Conservation (phyloP, 805 yeast genomes). For the Suhomyces tanzawaensis region DNA sequence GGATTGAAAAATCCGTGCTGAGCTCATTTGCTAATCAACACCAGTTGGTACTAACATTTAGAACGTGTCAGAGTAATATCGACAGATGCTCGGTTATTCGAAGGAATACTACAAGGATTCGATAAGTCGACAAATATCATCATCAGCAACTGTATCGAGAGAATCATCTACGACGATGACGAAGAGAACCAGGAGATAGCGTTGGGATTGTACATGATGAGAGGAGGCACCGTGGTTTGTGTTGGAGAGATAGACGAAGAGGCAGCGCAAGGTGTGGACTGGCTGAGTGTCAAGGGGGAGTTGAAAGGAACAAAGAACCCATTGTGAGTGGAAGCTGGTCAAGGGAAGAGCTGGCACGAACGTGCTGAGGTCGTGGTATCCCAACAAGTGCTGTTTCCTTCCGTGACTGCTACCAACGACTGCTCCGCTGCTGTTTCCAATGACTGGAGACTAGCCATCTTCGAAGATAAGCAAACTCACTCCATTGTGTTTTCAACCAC, state of each 20-base stretch:
- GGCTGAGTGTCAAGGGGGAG: slow-evolving; percentile 34
- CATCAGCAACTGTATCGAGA: slow-evolving; percentile 49
- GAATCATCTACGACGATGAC: slow-evolving; percentile 44
- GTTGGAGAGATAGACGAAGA: slow-evolving; percentile 52
- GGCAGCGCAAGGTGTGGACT: slow-evolving; percentile 39
- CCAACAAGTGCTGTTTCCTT: no score
- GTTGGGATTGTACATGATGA: slow-evolving; percentile 50
- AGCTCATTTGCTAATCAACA: neutral
- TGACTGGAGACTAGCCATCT: no score
- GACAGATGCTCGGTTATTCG: slow-evolving; percentile 53
- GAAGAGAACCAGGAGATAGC: slow-evolving; percentile 40
- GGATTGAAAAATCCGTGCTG: no score
- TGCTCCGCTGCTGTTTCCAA: no score
- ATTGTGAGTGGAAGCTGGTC: neutral
- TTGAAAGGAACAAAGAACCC: slow-evolving; percentile 43
- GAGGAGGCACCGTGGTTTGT: slow-evolving; percentile 60
- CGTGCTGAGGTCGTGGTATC: no score
- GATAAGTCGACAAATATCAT: slow-evolving; percentile 65
- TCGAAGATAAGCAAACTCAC: no score
- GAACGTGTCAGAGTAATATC: slow-evolving; percentile 56
- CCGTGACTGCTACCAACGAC: no score
- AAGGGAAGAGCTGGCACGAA: neutral
- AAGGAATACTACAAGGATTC: slow-evolving; percentile 50
- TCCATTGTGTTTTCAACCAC: no score
- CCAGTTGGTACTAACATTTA: slow-evolving; percentile 20